These are phyloP conservation scores for Hyaloscypha finlandica DNA, from an alignment of 495 filamentous ascomycete genomes.

Conservation along the genomic window DNA sequence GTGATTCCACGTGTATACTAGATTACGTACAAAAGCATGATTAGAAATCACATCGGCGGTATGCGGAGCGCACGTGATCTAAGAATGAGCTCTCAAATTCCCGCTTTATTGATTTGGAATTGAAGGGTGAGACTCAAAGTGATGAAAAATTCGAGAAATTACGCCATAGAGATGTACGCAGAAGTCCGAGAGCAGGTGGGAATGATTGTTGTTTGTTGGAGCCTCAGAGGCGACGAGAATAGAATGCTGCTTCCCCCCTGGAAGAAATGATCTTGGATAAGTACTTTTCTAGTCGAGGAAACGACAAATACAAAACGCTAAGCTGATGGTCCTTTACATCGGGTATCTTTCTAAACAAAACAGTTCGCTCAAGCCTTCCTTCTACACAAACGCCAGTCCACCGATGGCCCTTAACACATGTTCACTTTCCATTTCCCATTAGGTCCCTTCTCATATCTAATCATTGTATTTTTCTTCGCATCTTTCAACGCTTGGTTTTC, in stretches of 20 bases:
- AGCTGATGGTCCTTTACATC: not conserved
- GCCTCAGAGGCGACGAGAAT: no score
- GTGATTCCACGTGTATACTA: no score
- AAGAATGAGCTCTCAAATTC: not conserved
- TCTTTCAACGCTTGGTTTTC: slow-evolving; percentile 26
- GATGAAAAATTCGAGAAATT: no score
- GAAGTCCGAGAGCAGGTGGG: no score
- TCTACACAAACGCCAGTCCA: not conserved
- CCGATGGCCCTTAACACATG: slow-evolving; percentile 1
- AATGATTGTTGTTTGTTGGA: no score
- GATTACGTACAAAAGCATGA: no score
- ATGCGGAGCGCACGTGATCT: not conserved
- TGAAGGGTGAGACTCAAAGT: no score
- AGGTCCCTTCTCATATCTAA: slow-evolving; percentile 22
- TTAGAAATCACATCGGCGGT: no score
- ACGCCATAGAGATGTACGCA: no score
- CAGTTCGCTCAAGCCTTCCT: not conserved
- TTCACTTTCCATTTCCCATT: slow-evolving; percentile 27
- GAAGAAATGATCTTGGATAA: no score
- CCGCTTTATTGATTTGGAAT: not conserved
- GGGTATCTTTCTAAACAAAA: not conserved
- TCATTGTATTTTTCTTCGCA: slow-evolving; percentile 22
- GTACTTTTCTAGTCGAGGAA: not conserved
- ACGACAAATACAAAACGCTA: not conserved
- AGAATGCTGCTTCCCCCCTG: no score